Evolutionary conservation across 257 asterid genomes (phyloP), one percentile per base, ranked within the genome.

Genomic region (Echites panduratus): DNA sequence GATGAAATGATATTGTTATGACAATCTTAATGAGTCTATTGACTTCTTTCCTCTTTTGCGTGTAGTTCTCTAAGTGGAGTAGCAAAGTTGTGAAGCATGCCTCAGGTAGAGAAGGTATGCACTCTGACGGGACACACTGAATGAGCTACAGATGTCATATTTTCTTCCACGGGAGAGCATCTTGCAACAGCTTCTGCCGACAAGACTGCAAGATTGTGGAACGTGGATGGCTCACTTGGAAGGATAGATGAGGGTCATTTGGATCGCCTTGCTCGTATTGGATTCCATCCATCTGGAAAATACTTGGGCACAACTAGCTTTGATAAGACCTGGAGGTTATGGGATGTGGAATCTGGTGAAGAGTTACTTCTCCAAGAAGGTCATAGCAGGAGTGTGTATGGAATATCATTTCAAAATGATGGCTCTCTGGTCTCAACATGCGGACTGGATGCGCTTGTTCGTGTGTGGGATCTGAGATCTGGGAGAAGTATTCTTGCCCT

Each of bases 361-460:
- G 97, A 89, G 85, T 81, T 91, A 73, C 97, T 94, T 79, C 91
- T 91, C 80, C 99, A 94, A 82, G 99, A 94, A 88, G 99, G 97
- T 66, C 97, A 91, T 74, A 94, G 97, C 72, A 89, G 97, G 83
- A 88, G 99, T 80, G 89, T 94, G 2, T 94, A 94, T 77, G 99
- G 97, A 40, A 62, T 94, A 47, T 48, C 90, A 59, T 94, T 94
- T 77, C 96, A 91, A 57, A 86, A 73, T 57, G 99, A 94, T 76
- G 99, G 99, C 73, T 92, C 99, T 62, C 86, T 94, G 76, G 97
- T 86, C 49, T 97, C 95, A 74, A 86, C 97, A 43, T 94, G 97
- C 68, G 99, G 97, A 70, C 80, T 94, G 61, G 97, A 94, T 82
- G 72, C 97, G 26, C 97, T 91, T 77, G 97, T 94, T 74, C 92